phyloP scores from a whole-genome alignment of 306 rosid species.

The Carpinus viminea region DNA sequence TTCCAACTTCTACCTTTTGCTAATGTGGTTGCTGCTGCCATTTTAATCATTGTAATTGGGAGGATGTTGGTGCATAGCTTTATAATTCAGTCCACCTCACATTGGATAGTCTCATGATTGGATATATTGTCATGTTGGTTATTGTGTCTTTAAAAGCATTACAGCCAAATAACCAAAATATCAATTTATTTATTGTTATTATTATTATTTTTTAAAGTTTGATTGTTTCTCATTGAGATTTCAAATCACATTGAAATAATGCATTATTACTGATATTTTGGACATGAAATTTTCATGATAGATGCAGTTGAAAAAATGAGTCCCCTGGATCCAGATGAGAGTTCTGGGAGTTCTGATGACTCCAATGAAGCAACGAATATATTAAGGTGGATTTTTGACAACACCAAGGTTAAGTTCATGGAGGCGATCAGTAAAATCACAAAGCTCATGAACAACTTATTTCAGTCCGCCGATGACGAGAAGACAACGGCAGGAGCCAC shows the following conservation, averaged over 20 bases:
- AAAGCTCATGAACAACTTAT: conserved; percentile 40
- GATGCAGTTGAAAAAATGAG: conserved; percentile 34
- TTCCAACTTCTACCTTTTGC: no score
- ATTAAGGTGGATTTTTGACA: conserved; percentile 43
- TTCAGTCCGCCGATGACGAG: conserved; percentile 29
- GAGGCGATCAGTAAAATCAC: conserved; percentile 51
- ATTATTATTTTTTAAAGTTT: not conserved
- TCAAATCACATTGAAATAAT: not conserved
- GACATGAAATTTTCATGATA: not conserved
- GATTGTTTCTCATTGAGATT: not conserved
- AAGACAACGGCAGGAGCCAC: conserved; percentile 9
- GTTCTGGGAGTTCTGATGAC: conserved; percentile 24
- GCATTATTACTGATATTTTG: not conserved
- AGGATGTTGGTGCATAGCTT: no score
- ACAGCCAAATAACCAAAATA: no score
- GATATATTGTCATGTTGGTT: no score
- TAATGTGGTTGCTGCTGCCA: no score
- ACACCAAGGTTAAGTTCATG: conserved; percentile 40
- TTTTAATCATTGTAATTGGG: no score
- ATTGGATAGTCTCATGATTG: no score
- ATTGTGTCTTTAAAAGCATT: no score
- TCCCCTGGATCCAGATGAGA: conserved; percentile 21
- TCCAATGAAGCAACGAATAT: conserved; percentile 27
- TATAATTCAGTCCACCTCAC: no score
- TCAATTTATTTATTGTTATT: not conserved